Conservation (phyloP, 345 rosid species). For the Gossypium australe region DNA sequence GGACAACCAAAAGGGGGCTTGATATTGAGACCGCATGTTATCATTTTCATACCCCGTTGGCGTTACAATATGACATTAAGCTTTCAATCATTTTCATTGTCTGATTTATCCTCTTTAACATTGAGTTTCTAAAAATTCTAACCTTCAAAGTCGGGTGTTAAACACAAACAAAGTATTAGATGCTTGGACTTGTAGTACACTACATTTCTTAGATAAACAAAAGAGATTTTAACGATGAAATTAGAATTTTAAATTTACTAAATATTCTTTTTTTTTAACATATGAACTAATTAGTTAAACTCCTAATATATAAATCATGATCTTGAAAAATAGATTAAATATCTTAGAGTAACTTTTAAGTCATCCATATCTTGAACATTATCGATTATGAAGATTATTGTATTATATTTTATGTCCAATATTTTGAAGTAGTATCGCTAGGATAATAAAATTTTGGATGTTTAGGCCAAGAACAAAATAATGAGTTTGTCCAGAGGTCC, state of each 20-base stretch:
- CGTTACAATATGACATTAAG: background rate
- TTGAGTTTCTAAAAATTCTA: background rate
- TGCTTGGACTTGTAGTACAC: background rate
- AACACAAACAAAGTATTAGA: background rate
- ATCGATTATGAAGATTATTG: background rate
- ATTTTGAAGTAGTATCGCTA: background rate
- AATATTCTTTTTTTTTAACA: too few species aligned
- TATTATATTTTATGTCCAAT: background rate
- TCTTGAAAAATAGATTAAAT: background rate
- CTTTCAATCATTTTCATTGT: background rate
- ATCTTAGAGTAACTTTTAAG: background rate
- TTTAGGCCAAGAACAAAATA: background rate
- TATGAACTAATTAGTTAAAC: too few species aligned
- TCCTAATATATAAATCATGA: background rate
- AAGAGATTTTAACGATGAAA: too few species aligned
- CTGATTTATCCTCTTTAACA: background rate
- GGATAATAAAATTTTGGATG: background rate
- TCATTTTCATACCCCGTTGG: background rate
- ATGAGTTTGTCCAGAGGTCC: background rate
- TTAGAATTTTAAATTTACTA: too few species aligned
- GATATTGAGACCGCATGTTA: background rate
- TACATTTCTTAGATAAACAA: too few species aligned
- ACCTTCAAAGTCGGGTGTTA: background rate
- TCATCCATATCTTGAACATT: background rate
- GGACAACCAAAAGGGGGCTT: background rate